phyloP scores from a whole-genome alignment of 2,329 filamentous ascomycete species.

The Xylaria sp. region DNA sequence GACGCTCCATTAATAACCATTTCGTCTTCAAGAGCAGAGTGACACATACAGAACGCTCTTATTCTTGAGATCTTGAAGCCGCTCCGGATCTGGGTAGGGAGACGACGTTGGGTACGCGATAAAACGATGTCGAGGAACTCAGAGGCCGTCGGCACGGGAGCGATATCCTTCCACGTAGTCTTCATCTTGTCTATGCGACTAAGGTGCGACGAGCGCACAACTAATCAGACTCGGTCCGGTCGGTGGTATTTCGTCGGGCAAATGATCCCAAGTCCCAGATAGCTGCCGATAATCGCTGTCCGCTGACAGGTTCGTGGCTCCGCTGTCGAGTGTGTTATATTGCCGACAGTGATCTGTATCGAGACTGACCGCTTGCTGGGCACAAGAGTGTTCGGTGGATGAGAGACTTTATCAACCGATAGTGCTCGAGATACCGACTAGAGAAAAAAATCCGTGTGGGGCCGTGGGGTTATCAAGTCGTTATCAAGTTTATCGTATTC shows the following conservation, averaged over 20 bases:
- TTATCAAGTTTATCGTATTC: not conserved
- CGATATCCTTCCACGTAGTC: conserved; percentile 80
- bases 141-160: conserved; percentile 88
- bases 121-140: conserved; percentile 97
- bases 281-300: conserved; percentile 10
- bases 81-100: conserved; percentile 92
- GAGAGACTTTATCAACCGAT: conserved; percentile 2
- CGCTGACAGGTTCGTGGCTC: not conserved
- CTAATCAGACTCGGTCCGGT: not conserved
- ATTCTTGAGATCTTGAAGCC: conserved; percentile 98
- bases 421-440: conserved; percentile 20
- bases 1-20: conserved; percentile 66
- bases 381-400: conserved; percentile 5
- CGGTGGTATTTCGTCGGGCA: not conserved
- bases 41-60: conserved; percentile 44
- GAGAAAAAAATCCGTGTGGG: conserved; percentile 41
- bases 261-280: conserved; percentile 16
- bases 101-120: conserved; percentile 88
- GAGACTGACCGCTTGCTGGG: conserved; percentile 13
- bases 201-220: conserved; percentile 42
- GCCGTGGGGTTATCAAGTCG: conserved; percentile 32
- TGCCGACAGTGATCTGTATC: not conserved
- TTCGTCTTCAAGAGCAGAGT: too few relatives aligned
- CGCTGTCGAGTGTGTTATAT: conserved; percentile 4
- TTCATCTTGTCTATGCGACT: conserved; percentile 59